Base-by-base conservation (phyloP, 129 eudicot genomes). In the Logfia minima region DNA sequence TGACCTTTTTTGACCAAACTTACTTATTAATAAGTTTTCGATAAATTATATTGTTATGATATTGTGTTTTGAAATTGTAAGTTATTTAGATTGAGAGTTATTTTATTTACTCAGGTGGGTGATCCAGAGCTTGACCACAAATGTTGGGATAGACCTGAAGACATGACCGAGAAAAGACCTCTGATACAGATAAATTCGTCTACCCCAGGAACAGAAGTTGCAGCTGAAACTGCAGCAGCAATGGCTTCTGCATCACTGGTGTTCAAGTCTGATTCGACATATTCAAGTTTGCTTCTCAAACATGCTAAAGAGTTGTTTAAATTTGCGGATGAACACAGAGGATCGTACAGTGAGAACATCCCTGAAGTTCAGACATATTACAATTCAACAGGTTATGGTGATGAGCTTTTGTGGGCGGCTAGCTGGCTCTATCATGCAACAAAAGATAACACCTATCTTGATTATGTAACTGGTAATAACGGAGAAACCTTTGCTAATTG, bases 381-480 rank as follows among this genome's bases (percentile, higher is more conserved):
- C 80, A 94, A 94, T 77, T 94, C 99, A 63, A 94, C 99, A 5
- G 92, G 97, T 14, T 94, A 89, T 63, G 99, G 96, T n/a, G 99
- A 94, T 60, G 99, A 94, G 86, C 99, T 94, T 85, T 78, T 94
- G 83, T 94, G 99, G 99, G 99, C 96, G 39, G 97, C 99, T 58
- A 81, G 87, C 74, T 94, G 99, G 99, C 97, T 94, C 8, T 94
- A 89, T 83, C 99, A 94, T 82, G 99, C 99, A 76, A 94, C 97
- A 8, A 83, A 84, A 65, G 92, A 94, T 56, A 61, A 52, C 19
- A 68, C 83, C 0, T 94, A 94, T 68, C 80, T 89, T 64, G 85
- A 85, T 76, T 94, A 87, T 75, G 99, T 89, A 68, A 87, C 89
- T 19, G 96, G 92, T 23, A 75, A 78, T 79, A 86, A 89, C 53